Percentiles rank a stretch among this genome's conserved stretches.
These are phyloP conservation scores for Ophiostoma ips DNA, from an alignment of 2,329 filamentous ascomycete species.

Conservation along the genomic window DNA sequence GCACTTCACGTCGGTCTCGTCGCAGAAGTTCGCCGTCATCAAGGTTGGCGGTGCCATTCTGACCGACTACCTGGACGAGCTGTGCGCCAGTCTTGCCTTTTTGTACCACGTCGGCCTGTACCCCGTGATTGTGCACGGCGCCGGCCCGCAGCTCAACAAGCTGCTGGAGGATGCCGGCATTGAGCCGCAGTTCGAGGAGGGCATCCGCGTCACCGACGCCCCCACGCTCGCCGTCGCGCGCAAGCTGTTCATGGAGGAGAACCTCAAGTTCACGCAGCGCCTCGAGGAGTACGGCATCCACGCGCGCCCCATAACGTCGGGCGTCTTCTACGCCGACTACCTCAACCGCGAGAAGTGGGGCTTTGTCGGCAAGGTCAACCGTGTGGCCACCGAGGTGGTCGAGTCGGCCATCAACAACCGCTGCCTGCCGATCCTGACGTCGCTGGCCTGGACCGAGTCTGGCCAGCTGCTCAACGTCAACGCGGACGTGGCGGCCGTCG, in stretches of 20 bases:
- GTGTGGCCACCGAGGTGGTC: constrained; percentile 80
- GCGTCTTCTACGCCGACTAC: constrained; percentile 87
- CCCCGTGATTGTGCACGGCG: constrained; percentile 90
- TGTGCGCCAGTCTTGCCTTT: constrained; percentile 80
- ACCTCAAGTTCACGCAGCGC: constrained; percentile 79
- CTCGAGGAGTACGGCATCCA: constrained; percentile 82
- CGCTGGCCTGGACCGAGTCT: constrained; percentile 86
- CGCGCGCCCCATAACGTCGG: constrained; percentile 75
- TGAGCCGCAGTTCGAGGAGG: constrained; percentile 91
- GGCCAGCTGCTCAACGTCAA: constrained; percentile 95
- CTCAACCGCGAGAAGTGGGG: constrained; percentile 94
- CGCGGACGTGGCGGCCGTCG: constrained; percentile 88
- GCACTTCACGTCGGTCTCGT: constrained; percentile 92
- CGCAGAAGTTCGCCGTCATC: constrained; percentile 94
- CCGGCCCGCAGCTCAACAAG: constrained; percentile 81
- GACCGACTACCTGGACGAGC: constrained; percentile 82
- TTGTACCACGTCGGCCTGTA: constrained; percentile 90
- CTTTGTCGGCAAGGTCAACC: constrained; percentile 86
- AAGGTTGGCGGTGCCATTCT: constrained; percentile 96
- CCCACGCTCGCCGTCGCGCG: constrained; percentile 86
- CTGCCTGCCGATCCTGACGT: constrained; percentile 85
- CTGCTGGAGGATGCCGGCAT: constrained; percentile 81
- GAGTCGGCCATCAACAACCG: constrained; percentile 83
- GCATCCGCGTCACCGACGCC: constrained; percentile 86
- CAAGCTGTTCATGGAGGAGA: constrained; percentile 90